Evolutionary conservation across 495 filamentous ascomycete species (phyloP), one percentile per base, ranked within the genome.

Genomic region (Niebla homalea): DNA sequence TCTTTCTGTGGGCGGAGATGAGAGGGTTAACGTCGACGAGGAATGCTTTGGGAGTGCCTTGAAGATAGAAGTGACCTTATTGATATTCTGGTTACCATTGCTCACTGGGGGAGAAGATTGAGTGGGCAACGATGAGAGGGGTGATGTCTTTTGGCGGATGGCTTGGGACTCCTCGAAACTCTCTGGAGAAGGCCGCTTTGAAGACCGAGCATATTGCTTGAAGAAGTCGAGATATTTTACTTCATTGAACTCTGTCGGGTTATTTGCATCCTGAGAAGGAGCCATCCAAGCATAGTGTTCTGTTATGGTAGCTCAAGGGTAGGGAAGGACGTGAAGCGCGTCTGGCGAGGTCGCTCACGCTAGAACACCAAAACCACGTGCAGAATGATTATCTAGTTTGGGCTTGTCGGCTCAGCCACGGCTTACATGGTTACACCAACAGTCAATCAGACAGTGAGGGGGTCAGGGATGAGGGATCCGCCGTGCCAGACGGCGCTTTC

Each of bases 161-260:
- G 26, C 26, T 21, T 26, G 25, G 12, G 36, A 19, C 19, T 53
- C 50, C 16, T 54, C 47, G 11, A 18, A 16, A 37, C 35, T 38
- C 18, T 48, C 42, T 38, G 50, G 14, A 12, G 49, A 29, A 4
- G 44, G 46, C 16, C 49, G 52, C 37, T 52, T 58, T 6, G 48
- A 14, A 18, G 49, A 35, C 18, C 21, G 16, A 7, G 49, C 36
- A 20, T 48, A 56, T 10, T 58, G 64, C 22, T 63, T 68, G 53
- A 76, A 74, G 37, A 63, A 73, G 32, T 63, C 64, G 1, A 54
- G 62, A 20, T 73, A 62, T 19, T 37, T 65, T 12, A 55, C 56
- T 53, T 64, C 62, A 37, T 48, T 62, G 46, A 54, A 36, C 56
- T 63, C 62, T 23, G 37, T 53, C 43, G 19, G 16, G 6, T 25